Evolutionary conservation across 2,329 filamentous ascomycete species (phyloP), one percentile per base, ranked within the genome.

Genomic region (Cyanodermella asteris): DNA sequence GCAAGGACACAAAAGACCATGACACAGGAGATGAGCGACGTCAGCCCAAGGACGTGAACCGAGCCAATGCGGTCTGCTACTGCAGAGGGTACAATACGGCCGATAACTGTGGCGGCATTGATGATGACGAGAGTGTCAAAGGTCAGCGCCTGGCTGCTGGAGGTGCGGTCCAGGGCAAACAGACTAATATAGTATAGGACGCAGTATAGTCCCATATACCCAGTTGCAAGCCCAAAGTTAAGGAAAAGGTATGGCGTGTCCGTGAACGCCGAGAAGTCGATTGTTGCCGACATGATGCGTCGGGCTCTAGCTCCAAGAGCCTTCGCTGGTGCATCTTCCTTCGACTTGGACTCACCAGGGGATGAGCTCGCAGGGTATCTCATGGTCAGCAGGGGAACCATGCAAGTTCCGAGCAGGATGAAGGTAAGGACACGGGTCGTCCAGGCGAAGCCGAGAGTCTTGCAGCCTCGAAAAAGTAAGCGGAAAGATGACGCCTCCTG

Each of bases 401-500:
- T 27, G 19, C 48, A 41, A 12, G 53, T 38, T 1, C 25, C 51
- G 8, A 67, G 51, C 1, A 42, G 59, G 17, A 80, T 55, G 36
- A 78, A 72, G 0, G 59, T 72, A 2, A 74, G 51, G 7, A 65
- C 58, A 6, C 73, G 51, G 4, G 69, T 64, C 0, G 66, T 59
- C 65, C 68, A 72, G 0, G 51, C 47, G 34, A 72, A 73, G 1
- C 68, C 68, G 13, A 72, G 51, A n/a, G 47, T 40, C 0, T 61
- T 60, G 50, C 12, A 72, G 45, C 24, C 60, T 55, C 36, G 66
- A 55, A 36, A 72, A 59, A 3, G 59, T 44, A 22, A 62, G 56
- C 0, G 59, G 57, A 33, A 59, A 60, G 26, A 61, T 47, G 20
- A 61, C 46, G 16, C 56, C 56, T 14, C 53, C 53, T 18, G 37